A percentile compares a stretch with the other conserved stretches of the same genome.
Evolutionary conservation across 106 monocot species (phyloP).

Genomic region (Dendrobium officinale): DNA sequence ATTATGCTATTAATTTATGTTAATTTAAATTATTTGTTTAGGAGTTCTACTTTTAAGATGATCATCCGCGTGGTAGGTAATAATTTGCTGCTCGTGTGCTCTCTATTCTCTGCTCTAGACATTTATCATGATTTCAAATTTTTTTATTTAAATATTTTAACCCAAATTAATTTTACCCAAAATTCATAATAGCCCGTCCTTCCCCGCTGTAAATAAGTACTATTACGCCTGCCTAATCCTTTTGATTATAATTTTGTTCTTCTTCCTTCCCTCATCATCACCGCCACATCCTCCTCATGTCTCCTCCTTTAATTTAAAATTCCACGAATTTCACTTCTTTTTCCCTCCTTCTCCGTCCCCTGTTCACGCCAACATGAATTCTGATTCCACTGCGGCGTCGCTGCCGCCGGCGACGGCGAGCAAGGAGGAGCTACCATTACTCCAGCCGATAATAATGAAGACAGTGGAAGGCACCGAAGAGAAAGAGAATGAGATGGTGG

Average conservation of each 20-base stretch:
- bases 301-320: slow-evolving; percentile 2
- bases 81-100: not conserved
- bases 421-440: not conserved
- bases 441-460: not conserved
- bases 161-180: not conserved
- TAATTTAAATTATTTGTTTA: no score
- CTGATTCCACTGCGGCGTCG: not conserved
- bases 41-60: no score
- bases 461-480: not conserved
- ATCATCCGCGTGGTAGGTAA: not conserved
- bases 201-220: not conserved
- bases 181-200: not conserved
- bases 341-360: not conserved
- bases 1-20: no score
- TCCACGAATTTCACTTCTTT: not conserved
- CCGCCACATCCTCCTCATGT: not conserved
- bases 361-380: not conserved
- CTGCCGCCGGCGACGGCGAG: not conserved
- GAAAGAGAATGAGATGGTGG: not conserved
- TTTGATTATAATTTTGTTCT: not conserved
- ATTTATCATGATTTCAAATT: not conserved
- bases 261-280: not conserved
- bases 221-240: not conserved
- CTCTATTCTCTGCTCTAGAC: not conserved
- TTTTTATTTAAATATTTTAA: not conserved